phyloP scores from a whole-genome alignment of 2,329 filamentous ascomycete species.

The Neoscytalidium dimidiatum region DNA sequence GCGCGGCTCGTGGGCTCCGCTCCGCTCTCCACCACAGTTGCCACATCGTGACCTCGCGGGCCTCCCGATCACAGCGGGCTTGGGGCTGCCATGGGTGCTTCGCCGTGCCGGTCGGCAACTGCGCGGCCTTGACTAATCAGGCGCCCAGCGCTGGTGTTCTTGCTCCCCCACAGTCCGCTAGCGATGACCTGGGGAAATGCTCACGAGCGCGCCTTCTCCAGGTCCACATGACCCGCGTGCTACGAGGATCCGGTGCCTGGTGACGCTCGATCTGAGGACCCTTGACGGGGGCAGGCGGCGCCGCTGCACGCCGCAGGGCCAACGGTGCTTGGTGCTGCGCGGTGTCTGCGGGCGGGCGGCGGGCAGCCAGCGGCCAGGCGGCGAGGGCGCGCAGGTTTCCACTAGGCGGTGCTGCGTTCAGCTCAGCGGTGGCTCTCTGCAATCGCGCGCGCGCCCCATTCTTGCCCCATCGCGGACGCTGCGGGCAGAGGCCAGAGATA shows the following conservation, averaged over 20 bases:
- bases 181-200: conserved; percentile 12
- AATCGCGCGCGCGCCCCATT: not conserved
- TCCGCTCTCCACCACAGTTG: conserved; percentile 15
- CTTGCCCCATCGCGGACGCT: not conserved
- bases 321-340: not conserved
- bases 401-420: not conserved
- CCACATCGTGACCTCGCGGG: conserved; percentile 6
- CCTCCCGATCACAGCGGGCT: not conserved
- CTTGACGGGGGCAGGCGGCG: conserved; percentile 8
- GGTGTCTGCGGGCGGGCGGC: not conserved
- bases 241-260: conserved; percentile 18
- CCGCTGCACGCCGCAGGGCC: conserved; percentile 2
- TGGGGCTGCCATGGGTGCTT: too few relatives aligned
- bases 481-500: not conserved
- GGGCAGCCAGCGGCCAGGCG: too few relatives aligned
- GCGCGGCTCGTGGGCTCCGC: conserved; percentile 3
- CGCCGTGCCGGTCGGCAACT: conserved; percentile 1
- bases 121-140: conserved; percentile 11
- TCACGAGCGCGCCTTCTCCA: conserved; percentile 18
- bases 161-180: conserved; percentile 18
- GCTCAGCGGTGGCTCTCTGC: not conserved
- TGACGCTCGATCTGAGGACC: conserved; percentile 17
- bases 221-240: conserved; percentile 19
- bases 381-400: too few relatives aligned
- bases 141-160: conserved; percentile 12